Evolutionary conservation across 2,329 filamentous ascomycete species (phyloP).

Genomic region (Colletotrichum sp.): DNA sequence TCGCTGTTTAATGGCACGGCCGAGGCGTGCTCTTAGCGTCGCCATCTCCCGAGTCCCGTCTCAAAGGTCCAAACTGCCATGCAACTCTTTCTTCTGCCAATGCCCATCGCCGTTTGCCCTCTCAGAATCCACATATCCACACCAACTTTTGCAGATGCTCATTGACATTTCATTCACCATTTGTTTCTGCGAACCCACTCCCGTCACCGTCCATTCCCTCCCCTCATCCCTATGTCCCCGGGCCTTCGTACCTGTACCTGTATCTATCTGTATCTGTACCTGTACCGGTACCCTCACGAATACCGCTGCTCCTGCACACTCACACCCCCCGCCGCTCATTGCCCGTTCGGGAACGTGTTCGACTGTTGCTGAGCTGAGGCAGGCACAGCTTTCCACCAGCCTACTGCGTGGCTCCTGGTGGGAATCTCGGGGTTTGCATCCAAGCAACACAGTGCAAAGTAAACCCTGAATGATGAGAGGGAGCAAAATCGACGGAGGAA

Average conservation of each 20-base stretch:
- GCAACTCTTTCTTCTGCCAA: not conserved
- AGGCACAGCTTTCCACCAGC: not conserved
- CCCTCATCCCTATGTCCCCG: not conserved
- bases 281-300: not conserved
- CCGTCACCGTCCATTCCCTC: not conserved
- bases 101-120: not conserved
- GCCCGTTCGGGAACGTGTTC: constrained; percentile 3
- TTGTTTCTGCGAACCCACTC: not conserved
- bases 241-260: not conserved
- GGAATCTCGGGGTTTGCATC: constrained; percentile 12
- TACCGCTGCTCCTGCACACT: not conserved
- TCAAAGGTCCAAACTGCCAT: constrained; percentile 5
- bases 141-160: not conserved
- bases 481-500: not conserved
- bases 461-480: not conserved
- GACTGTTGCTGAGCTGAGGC: constrained; percentile 9
- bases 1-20: not conserved
- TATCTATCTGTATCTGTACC: not conserved
- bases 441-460: not conserved
- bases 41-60: not conserved
- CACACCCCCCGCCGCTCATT: not conserved
- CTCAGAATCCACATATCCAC: not conserved
- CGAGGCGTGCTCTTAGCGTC: constrained; percentile 4
- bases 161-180: not conserved
- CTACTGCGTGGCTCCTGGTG: not conserved